Base-by-base conservation (phyloP, 139 green algal species). In the Ettlia oleoabundans region DNA sequence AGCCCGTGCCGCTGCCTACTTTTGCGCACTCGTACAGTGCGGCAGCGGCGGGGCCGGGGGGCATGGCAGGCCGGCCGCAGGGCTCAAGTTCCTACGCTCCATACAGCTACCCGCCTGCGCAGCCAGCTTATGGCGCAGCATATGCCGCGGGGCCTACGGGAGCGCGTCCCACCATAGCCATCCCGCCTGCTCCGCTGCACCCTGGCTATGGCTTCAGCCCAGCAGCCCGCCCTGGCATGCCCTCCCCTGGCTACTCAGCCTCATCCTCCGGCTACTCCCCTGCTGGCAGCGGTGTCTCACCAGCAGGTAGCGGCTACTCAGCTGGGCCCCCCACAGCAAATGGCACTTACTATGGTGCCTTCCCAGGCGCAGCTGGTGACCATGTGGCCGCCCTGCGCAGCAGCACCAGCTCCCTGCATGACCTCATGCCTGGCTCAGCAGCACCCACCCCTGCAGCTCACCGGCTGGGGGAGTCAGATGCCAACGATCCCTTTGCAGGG, bases 1-100 rank as follows among this genome's bases (percentile, higher is more conserved):
- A 81, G 69, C 83, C 83, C 24, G 78, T 73, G 35, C 78, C 65
- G 24, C 47, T 76, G 33, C 78, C 35, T 10, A 15, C 65, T 41
- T 68, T 64, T 26, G 19, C 64, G n/a, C 33, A 37, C 19, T 53
- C 61, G 4, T 64, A 74, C 42, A 18, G 43, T 19, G 5, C 32
- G 30, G 24, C 22, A 22, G 47, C 71, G 9, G n/a, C 38, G 22
- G n/a, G 22, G 18, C 67, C 26, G 38, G 13, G 13, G 22, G 69
- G n/a, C n/a, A n/a, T n/a, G n/a, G n/a, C n/a, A n/a, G n/a, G n/a
- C n/a, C 30, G 42, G 47, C n/a, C 13, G 33, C 58, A 38, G 32
- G 35, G 13, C 35, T 10, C 35, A 33, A 22, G 64, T 1, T 4
- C 47, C n/a, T 42, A 51, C 18, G 22, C 33, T 1, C 5, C 38